phyloP scores from a whole-genome alignment of 129 eudicot species.

The Pulicaria dysenterica region DNA sequence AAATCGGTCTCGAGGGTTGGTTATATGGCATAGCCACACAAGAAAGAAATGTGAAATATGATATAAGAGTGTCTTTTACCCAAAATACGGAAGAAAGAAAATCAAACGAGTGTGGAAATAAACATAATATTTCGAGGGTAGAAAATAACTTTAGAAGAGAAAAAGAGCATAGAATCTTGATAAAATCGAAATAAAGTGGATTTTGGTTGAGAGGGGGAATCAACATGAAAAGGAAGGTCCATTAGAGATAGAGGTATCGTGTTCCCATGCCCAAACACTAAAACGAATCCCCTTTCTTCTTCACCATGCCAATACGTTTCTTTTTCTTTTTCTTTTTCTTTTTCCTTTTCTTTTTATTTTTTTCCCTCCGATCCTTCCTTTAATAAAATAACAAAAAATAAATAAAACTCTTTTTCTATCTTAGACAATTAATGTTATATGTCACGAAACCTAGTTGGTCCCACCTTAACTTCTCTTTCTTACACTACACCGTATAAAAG shows the following conservation, averaged over 20 bases:
- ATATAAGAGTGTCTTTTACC: slow-evolving; percentile 1
- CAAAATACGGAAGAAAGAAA: neutral
- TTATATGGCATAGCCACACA: too few species aligned
- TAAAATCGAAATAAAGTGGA: slow-evolving; percentile 13
- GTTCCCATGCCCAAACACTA: slow-evolving; percentile 30
- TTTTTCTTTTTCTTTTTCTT: neutral
- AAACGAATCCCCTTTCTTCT: slow-evolving; percentile 36
- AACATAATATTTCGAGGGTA: neutral
- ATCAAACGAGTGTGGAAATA: neutral
- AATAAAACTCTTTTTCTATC: slow-evolving; percentile 8
- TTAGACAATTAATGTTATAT: slow-evolving; percentile 24
- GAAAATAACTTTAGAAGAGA: neutral
- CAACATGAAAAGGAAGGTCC: slow-evolving; percentile 24
- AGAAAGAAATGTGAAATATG: too few species aligned
- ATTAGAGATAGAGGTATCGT: slow-evolving; percentile 20
- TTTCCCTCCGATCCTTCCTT: too few species aligned
- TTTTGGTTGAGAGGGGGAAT: slow-evolving; percentile 3
- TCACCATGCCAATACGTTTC: slow-evolving; percentile 37
- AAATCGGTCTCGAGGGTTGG: too few species aligned
- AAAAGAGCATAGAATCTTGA: slow-evolving; percentile 8
- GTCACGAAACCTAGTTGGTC: slow-evolving; percentile 36
- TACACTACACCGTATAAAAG: slow-evolving; percentile 32
- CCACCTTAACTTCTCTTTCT: slow-evolving; percentile 18
- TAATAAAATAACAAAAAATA: neutral
- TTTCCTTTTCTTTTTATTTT: neutral